Evolutionary conservation across 495 filamentous ascomycete genomes (phyloP), one percentile per base, ranked within the genome.

Genomic region (Bathelium albidoporum): DNA sequence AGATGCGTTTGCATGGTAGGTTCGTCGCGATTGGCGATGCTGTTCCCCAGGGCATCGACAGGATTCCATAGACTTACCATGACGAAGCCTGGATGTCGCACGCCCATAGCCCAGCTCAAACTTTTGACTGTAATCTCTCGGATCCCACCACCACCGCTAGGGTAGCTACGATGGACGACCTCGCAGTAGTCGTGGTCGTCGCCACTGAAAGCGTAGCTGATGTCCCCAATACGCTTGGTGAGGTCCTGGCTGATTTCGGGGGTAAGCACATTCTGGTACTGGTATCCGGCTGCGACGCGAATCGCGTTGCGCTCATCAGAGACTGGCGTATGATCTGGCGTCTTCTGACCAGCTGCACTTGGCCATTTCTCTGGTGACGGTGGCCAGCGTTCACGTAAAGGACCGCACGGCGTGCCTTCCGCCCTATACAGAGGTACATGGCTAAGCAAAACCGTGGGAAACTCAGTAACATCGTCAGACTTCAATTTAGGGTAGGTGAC

Each of bases 141-240:
- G 1, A 93, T 87, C 0, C 83, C 83, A 45, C 81, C 82, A 5
- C 78, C 78, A 63, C 82, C 80, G 20, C 81, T 75, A 11, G 79
- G 82, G 63, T 84, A 29, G 26, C 22, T 31, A 12, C 78, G 79
- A 71, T 99, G 95, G 1, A 82, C 75, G 28, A 97, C 74, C 62
- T 96, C 91, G 75, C 95, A 99, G 76, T 97, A 96, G 74, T 99
- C 95, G 74, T 99, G 95, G 73, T 99, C 95, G 69, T 99, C 95
- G 1, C 95, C 95, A 1, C 91, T 95, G 72, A 97, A 97, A 44
- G 90, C 86, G 59, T 91, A 85, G 9, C 79, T 74, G 20, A 96
- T 85, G 58, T 90, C 85, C 22, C 90, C 89, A 32, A 90, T 79
- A 59, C 84, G 85, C 24, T 86, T 80, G 29, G 95, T 74, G 16